phyloP scores from a whole-genome alignment of 2,329 filamentous ascomycete species.

The Monosporascus sp. region DNA sequence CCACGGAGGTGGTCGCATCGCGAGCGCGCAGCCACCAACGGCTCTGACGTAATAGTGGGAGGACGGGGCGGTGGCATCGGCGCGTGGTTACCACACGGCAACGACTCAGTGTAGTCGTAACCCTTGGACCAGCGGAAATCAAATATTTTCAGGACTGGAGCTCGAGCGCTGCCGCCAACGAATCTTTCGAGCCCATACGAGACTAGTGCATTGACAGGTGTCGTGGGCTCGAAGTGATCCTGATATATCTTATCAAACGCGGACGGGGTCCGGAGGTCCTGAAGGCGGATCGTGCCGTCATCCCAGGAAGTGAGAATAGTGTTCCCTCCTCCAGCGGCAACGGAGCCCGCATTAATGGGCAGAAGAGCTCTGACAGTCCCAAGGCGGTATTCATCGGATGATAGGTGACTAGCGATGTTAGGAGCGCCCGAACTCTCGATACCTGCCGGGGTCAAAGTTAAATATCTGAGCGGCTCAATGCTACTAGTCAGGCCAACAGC shows the following conservation, averaged over 20 bases:
- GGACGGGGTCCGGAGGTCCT: constrained; percentile 45
- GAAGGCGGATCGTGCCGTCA: constrained; percentile 45
- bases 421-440: constrained; percentile 30
- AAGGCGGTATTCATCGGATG: constrained; percentile 19
- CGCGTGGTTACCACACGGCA: constrained; percentile 35
- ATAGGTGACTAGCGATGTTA: constrained; percentile 23
- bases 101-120: constrained; percentile 43
- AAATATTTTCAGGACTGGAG: constrained; percentile 42
- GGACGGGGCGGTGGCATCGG: constrained; percentile 31
- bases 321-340: constrained; percentile 28
- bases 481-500: constrained; percentile 40
- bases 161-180: constrained; percentile 40
- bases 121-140: constrained; percentile 46
- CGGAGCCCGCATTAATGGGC: constrained; percentile 30
- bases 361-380: constrained; percentile 41
- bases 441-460: constrained; percentile 41
- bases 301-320: constrained; percentile 48
- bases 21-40: constrained; percentile 6
- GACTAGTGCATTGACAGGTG: constrained; percentile 41
- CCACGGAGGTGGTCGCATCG: constrained; percentile 31
- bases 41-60: constrained; percentile 15
- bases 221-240: constrained; percentile 45
- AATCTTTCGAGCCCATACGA: constrained; percentile 47
- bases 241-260: constrained; percentile 43
- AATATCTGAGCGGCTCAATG: constrained; percentile 37